Conservation (phyloP, 1,284 basidiomycete genomes). For the Pascua guehoae region DNA sequence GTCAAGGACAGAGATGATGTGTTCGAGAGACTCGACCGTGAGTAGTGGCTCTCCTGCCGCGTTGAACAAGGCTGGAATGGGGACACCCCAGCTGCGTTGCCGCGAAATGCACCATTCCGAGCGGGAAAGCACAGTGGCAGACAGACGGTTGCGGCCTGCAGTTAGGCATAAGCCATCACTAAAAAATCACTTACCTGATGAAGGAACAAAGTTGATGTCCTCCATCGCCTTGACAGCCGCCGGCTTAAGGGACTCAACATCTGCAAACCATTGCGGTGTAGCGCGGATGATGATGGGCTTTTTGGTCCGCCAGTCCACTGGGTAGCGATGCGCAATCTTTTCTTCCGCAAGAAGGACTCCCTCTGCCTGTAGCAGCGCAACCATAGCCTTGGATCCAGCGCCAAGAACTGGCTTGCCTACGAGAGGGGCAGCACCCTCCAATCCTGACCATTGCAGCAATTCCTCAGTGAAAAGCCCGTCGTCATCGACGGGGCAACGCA, state of each 20-base stretch:
- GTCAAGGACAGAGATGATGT: conserved; percentile 74
- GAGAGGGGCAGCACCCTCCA: conserved; percentile 31
- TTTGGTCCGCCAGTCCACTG: conserved; percentile 96
- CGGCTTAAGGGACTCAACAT: conserved; percentile 77
- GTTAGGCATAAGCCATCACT: not conserved
- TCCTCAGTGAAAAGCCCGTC: conserved; percentile 68
- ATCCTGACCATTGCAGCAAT: conserved; percentile 58
- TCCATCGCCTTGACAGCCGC: conserved; percentile 68
- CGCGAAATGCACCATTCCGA: conserved; percentile 99
- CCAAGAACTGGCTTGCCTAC: conserved; percentile 69
- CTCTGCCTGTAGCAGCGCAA: conserved; percentile 59
- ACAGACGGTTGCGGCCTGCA: conserved; percentile 75
- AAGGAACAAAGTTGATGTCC: conserved; percentile 73
- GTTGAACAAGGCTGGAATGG: conserved; percentile 85
- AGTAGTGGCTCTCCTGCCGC: conserved; percentile 66
- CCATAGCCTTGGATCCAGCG: conserved; percentile 65
- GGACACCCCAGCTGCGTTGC: conserved; percentile 96
- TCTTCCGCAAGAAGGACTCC: conserved; percentile 66
- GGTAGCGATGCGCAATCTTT: conserved; percentile 80
- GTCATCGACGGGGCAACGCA: conserved; percentile 73
- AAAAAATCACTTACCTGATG: conserved; percentile 58
- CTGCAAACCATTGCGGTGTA: conserved; percentile 97
- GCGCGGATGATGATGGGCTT: conserved; percentile 89
- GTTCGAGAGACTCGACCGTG: conserved; percentile 63
- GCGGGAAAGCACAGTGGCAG: conserved; percentile 77